Evolutionary conservation across 2,329 filamentous ascomycete genomes (phyloP).

Genomic region (Dothistroma pini): DNA sequence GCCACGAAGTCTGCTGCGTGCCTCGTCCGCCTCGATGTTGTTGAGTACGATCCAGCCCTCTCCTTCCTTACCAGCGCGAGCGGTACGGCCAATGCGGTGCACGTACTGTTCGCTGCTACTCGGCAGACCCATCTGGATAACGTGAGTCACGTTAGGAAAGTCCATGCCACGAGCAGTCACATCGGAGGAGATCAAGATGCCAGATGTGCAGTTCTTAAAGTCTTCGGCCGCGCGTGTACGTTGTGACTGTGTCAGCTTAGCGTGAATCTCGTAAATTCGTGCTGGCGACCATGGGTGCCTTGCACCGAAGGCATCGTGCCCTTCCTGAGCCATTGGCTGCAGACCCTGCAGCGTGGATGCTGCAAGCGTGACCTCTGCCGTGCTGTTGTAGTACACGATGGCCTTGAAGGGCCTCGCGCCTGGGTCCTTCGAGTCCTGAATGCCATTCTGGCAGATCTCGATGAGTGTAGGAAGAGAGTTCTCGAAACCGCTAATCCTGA

Average conservation of each 20-base stretch:
- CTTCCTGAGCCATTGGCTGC: conserved; percentile 15
- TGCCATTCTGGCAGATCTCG: conserved; percentile 60
- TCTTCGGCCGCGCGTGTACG: conserved; percentile 67
- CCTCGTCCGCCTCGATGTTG: conserved; percentile 49
- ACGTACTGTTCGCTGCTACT: conserved; percentile 48
- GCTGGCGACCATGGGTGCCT: conserved; percentile 30
- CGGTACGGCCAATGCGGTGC: conserved; percentile 51
- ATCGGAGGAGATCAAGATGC: conserved; percentile 47
- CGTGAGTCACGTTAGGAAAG: conserved; percentile 51
- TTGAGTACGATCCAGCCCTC: conserved; percentile 66
- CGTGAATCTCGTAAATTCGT: conserved; percentile 66
- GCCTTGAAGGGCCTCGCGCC: conserved; percentile 74
- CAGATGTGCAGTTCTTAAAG: conserved; percentile 65
- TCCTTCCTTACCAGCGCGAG: conserved; percentile 67
- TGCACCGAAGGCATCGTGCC: conserved; percentile 26
- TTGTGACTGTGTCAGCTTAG: conserved; percentile 65
- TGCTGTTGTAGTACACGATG: conserved; percentile 88
- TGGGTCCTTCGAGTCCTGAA: conserved; percentile 38
- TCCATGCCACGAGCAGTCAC: conserved; percentile 53
- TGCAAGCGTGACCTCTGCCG: conserved; percentile 65
- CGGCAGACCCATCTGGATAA: conserved; percentile 50
- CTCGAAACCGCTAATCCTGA: conserved; percentile 64
- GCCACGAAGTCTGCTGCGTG: conserved; percentile 52
- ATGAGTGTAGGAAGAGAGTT: conserved; percentile 74
- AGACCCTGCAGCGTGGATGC: conserved; percentile 56